A percentile compares a stretch with the other conserved stretches of the same genome.
Conservation (phyloP, 2,329 filamentous ascomycete genomes). For the Aspergillus ochraceus region DNA sequence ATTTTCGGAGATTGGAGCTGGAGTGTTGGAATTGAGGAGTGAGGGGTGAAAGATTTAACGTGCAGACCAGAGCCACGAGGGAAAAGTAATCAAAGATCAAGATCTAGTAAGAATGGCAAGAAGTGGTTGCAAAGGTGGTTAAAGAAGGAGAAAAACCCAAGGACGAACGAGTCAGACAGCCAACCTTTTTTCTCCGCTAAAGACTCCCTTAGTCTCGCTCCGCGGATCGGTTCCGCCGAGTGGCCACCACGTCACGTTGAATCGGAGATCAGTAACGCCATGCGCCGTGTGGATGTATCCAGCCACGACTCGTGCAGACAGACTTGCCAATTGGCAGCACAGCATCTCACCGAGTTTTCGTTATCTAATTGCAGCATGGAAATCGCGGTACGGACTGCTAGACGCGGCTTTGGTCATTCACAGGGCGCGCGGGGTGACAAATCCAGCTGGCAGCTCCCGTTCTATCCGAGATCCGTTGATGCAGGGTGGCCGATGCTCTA, state of each 20-base stretch:
- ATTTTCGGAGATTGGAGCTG: slow-evolving; percentile 20
- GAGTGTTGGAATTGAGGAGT: not conserved
- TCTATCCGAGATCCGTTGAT: not conserved
- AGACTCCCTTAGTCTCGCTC: slow-evolving; percentile 1
- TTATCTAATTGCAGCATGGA: slow-evolving; percentile 22
- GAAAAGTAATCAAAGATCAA: not conserved
- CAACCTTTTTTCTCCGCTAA: slow-evolving; percentile 9
- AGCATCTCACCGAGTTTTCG: slow-evolving; percentile 13
- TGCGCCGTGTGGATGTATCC: not conserved
- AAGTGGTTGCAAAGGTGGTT: not conserved
- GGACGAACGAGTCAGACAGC: slow-evolving; percentile 4
- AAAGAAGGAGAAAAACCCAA: not conserved
- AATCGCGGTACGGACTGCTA: not conserved
- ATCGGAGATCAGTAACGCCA: not conserved
- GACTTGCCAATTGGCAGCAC: not conserved
- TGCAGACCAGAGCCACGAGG: not conserved
- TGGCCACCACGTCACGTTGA: not conserved
- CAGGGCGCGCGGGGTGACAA: slow-evolving; percentile 22
- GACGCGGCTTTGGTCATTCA: slow-evolving; percentile 20
- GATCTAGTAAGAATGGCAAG: not conserved
- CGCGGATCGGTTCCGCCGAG: slow-evolving; percentile 20
- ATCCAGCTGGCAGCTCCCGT: not conserved
- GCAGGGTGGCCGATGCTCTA: no score
- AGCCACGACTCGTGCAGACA: not conserved
- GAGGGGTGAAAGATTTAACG: not conserved